These are phyloP conservation scores for Tuber aestivum DNA, from an alignment of 495 filamentous ascomycete genomes.

Conservation along the genomic window DNA sequence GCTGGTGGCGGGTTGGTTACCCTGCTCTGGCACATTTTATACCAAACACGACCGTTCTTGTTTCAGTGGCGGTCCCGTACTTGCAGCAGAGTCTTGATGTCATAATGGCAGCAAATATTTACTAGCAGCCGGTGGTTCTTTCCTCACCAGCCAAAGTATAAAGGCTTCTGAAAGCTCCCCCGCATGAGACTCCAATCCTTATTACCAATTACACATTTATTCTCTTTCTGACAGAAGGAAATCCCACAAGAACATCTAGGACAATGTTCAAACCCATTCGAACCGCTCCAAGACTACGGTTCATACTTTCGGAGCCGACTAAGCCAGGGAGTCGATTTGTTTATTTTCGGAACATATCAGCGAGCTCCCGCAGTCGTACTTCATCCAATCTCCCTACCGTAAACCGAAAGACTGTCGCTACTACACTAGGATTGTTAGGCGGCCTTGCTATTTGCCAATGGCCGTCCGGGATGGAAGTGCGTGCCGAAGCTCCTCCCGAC, in stretches of 20 bases:
- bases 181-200: not conserved
- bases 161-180: not conserved
- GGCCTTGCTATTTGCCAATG: constrained; percentile 37
- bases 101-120: not conserved
- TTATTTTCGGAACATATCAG: not conserved
- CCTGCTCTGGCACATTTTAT: not conserved
- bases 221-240: not conserved
- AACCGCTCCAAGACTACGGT: not conserved
- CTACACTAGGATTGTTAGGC: constrained; percentile 24
- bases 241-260: not conserved
- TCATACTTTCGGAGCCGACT: not conserved
- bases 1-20: not conserved
- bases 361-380: not conserved
- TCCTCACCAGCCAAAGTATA: not conserved
- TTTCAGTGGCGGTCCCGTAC: not conserved
- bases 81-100: not conserved
- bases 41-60: not conserved
- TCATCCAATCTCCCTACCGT: not conserved
- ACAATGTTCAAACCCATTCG: not conserved
- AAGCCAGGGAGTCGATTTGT: not conserved
- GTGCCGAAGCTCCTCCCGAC: constrained; percentile 49
- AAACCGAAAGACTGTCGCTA: not conserved
- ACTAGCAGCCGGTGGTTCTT: not conserved
- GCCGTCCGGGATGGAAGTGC: constrained; percentile 32
- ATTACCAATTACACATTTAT: not conserved